Conservation (phyloP, 2,329 filamentous ascomycete species). For the Fusarium ramigenum region DNA sequence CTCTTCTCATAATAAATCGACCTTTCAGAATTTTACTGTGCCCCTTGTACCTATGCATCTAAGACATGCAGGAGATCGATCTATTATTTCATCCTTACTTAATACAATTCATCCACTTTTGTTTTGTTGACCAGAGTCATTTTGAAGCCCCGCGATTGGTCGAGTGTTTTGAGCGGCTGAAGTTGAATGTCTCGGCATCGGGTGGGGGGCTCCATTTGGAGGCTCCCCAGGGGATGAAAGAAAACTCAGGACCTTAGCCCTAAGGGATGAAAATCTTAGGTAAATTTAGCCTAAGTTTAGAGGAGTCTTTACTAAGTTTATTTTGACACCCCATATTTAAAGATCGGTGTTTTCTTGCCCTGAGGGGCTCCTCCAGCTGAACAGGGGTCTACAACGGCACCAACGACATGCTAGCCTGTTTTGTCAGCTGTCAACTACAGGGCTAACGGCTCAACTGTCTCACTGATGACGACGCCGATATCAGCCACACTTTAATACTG, state of each 20-base stretch:
- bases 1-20: neutral
- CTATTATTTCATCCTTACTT: neutral
- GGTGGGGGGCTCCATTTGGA: neutral
- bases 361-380: neutral
- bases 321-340: too few species aligned
- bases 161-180: neutral
- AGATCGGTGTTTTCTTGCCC: too few species aligned
- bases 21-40: neutral
- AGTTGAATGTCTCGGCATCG: neutral
- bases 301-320: too few species aligned
- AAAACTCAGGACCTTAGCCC: too few species aligned
- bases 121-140: neutral
- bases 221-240: neutral
- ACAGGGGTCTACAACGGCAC: neutral
- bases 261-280: too few species aligned
- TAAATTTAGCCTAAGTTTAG: too few species aligned
- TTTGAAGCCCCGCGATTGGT: neutral
- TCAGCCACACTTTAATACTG: neutral
- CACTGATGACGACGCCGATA: neutral
- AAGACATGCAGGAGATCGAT: neutral
- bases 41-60: neutral
- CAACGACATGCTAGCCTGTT: neutral
- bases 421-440: neutral
- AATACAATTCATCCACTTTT: neutral
- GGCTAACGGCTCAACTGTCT: neutral